Base-by-base conservation (phyloP, 2,329 filamentous ascomycete genomes). In the Mycogone perniciosa region DNA sequence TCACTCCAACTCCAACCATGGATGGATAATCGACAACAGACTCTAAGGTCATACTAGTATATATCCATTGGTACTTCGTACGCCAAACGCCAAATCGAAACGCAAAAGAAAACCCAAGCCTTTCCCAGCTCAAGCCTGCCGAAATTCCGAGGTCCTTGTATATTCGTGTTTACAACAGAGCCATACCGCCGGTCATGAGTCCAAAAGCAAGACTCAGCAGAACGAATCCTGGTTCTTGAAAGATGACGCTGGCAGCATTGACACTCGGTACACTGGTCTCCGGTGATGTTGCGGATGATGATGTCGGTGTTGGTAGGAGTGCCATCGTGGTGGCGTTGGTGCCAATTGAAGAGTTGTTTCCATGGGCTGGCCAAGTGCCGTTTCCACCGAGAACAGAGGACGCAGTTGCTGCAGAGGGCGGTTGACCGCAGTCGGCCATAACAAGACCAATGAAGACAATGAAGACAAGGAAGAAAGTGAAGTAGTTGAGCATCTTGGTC, bases 331-430 rank as follows among this genome's bases (percentile, higher is more conserved):
- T 34, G 8, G 26, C 13, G 38, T 50, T 50, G 27, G 29, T 9
- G 56, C 0, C 70, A 68, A n/a, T 63, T 72, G 7, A 66, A 73
- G 61, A 60, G 76, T 27, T 79, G 72, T 71, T 75, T 69, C 55
- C 74, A 76, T 56, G 68, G 75, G 63, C 68, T 76, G 52, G 67
- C 70, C 6, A 49, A 62, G 6, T 30, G 38, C 31, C 38, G 8
- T 31, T 20, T n/a, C 33, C 20, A 10, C 26, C 27, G n/a, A 48
- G 46, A n/a, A 41, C 20, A 4, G 40, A n/a, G 7, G 41, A 30
- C n/a, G 37, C 35, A 20, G 41, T 31, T 34, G 42, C 39, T 20
- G 47, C 41, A 4, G 41, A n/a, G 1, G 50, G 44, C 33, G 31
- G 29, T 8, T 38, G 6, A 6, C 41, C 41, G 27, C 38, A 35